A percentile compares a stretch with the other conserved stretches of the same genome.
Evolutionary conservation across 768 basidiomycete genomes (phyloP).

Genomic region (Lactarius deliciosus): DNA sequence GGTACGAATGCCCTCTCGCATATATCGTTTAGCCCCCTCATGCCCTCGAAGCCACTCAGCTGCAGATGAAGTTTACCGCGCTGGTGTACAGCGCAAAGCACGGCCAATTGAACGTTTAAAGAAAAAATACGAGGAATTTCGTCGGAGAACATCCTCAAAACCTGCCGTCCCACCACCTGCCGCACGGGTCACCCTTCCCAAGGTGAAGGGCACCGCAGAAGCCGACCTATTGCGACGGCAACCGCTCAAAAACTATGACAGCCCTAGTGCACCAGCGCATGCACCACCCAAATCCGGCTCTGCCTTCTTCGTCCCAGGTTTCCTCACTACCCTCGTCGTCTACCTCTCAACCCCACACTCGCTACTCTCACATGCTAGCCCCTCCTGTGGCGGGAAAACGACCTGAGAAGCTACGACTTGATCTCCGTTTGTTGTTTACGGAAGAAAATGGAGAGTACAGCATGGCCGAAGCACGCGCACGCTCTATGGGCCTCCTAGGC

Average conservation of each 20-base stretch:
- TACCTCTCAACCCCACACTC: conserved; percentile 32
- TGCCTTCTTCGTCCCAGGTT: conserved; percentile 32
- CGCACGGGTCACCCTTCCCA: conserved; percentile 22
- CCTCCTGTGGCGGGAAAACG: conserved; percentile 68
- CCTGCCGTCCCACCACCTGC: conserved; percentile 12
- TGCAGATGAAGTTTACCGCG: conserved; percentile 77
- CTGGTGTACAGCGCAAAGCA: conserved; percentile 79
- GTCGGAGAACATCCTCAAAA: conserved; percentile 29
- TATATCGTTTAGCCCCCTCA: conserved; percentile 10
- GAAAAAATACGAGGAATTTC: conserved; percentile 77
- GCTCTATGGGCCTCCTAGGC: conserved; percentile 76
- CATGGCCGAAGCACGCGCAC: conserved; percentile 78
- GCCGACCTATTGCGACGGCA: conserved; percentile 27
- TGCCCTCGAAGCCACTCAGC: conserved; percentile 55
- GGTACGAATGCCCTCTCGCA: conserved; percentile 48
- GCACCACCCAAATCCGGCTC: conserved; percentile 34
- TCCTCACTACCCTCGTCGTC: conserved; percentile 31
- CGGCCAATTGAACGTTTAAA: conserved; percentile 84
- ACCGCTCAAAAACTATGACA: conserved; percentile 27
- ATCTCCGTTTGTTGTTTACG: conserved; percentile 70
- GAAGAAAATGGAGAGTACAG: conserved; percentile 79
- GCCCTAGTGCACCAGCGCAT: not conserved
- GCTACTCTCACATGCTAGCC: conserved; percentile 73
- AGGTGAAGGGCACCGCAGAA: conserved; percentile 27
- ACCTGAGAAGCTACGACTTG: conserved; percentile 68